These are phyloP conservation scores for Rubus idaeus DNA, from an alignment of 306 rosid genomes.

Conservation along the genomic window DNA sequence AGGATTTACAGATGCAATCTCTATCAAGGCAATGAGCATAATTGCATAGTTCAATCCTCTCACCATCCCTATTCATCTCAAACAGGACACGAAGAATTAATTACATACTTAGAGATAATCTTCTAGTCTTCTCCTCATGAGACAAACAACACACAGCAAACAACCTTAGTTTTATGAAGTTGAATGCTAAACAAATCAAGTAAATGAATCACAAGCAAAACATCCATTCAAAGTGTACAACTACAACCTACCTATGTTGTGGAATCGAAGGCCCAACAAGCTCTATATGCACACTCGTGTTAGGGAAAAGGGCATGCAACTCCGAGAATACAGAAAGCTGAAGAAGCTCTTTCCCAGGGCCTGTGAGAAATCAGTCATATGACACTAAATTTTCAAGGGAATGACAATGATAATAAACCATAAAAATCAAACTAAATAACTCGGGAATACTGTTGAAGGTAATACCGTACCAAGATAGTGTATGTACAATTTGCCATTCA, in stretches of 20 bases:
- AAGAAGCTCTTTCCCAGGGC: conserved; percentile 87
- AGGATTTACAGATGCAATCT: conserved; percentile 66
- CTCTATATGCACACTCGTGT: conserved; percentile 55
- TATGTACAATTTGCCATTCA: conserved; percentile 47
- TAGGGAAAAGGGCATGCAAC: conserved; percentile 75
- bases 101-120: background rate
- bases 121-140: background rate
- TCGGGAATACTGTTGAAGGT: background rate
- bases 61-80: conserved; percentile 67
- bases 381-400: conserved; percentile 11
- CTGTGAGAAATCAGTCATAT: conserved; percentile 32
- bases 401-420: conserved; percentile 16
- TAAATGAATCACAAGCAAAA: background rate
- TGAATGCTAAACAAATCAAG: background rate
- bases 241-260: conserved; percentile 58
- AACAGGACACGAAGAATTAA: conserved; percentile 21
- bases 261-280: conserved; percentile 85
- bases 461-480: conserved; percentile 79
- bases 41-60: conserved; percentile 49
- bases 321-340: conserved; percentile 82
- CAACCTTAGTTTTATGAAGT: background rate
- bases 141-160: background rate
- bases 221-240: conserved; percentile 21
- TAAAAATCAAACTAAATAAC: background rate
- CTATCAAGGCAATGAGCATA: conserved; percentile 52